phyloP scores from a whole-genome alignment of 1,284 basidiomycete genomes.

The Rhodotorula glutinis region DNA sequence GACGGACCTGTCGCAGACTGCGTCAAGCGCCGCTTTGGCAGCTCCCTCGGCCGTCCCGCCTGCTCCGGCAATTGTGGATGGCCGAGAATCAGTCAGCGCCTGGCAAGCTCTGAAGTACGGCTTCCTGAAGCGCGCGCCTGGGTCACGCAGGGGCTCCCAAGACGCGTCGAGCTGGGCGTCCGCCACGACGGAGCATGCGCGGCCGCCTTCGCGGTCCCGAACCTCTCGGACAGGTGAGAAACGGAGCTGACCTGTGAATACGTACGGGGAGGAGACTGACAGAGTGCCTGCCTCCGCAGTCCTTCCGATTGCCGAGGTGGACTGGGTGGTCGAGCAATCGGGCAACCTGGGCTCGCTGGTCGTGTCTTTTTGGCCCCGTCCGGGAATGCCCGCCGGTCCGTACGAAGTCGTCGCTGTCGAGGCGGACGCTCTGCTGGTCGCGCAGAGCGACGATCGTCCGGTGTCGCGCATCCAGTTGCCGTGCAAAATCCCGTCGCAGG shows the following conservation, averaged over 20 bases:
- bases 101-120: not conserved
- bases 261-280: too few species aligned
- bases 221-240: not conserved
- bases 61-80: too few species aligned
- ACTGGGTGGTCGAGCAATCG: slow-evolving; percentile 39
- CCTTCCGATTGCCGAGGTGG: slow-evolving; percentile 16
- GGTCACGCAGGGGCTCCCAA: not conserved
- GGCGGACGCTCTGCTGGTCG: slow-evolving; percentile 55
- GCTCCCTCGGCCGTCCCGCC: too few species aligned
- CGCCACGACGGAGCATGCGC: not conserved
- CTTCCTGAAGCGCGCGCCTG: not conserved
- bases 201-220: not conserved
- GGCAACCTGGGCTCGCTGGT: slow-evolving; percentile 40
- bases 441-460: slow-evolving; percentile 10
- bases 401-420: slow-evolving; percentile 51
- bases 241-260: too few species aligned
- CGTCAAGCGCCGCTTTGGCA: too few species aligned
- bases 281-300: slow-evolving; percentile 7
- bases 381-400: not conserved
- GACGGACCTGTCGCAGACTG: too few species aligned
- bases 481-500: slow-evolving; percentile 58
- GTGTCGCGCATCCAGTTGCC: slow-evolving; percentile 61
- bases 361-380: slow-evolving; percentile 37
- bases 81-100: not conserved
- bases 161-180: not conserved